phyloP scores from a whole-genome alignment of 179 eudicot species.

The Silene coronaria region DNA sequence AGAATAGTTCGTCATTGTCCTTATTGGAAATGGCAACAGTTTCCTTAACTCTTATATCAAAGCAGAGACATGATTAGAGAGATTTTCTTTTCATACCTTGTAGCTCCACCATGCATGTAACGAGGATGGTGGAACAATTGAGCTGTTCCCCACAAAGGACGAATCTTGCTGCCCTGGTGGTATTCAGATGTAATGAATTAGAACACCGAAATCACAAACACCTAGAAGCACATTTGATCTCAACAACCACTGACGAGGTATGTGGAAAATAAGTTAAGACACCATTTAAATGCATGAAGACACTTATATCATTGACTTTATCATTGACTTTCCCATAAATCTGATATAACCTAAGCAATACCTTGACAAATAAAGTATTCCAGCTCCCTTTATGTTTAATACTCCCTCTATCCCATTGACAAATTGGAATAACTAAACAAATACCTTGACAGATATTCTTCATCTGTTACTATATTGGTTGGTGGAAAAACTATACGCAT shows the following conservation, averaged over 20 bases:
- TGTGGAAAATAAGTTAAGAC: not conserved
- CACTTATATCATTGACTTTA: not conserved
- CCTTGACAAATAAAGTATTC: not conserved
- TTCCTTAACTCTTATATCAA: not conserved
- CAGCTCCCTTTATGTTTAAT: not conserved
- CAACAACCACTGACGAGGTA: not conserved
- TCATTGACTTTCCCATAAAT: not conserved
- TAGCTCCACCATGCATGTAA: constrained; percentile 97
- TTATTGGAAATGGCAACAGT: not conserved
- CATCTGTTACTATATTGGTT: not conserved
- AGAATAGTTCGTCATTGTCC: not conserved
- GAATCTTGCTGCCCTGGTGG: constrained; percentile 72
- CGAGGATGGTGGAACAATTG: constrained; percentile 95
- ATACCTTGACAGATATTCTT: too few species aligned
- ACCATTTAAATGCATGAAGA: not conserved
- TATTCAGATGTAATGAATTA: constrained; percentile 13
- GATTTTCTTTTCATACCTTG: constrained; percentile 46
- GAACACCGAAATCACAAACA: not conserved
- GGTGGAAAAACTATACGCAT: too few species aligned
- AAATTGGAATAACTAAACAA: not conserved
- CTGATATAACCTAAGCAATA: not conserved
- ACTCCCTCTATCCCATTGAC: not conserved
- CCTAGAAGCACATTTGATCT: constrained; percentile 5
- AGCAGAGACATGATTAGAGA: not conserved
- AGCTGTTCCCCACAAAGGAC: constrained; percentile 92